These are phyloP conservation scores for Candida namnaoensis DNA, from an alignment of 805 yeast genomes.

Conservation along the genomic window DNA sequence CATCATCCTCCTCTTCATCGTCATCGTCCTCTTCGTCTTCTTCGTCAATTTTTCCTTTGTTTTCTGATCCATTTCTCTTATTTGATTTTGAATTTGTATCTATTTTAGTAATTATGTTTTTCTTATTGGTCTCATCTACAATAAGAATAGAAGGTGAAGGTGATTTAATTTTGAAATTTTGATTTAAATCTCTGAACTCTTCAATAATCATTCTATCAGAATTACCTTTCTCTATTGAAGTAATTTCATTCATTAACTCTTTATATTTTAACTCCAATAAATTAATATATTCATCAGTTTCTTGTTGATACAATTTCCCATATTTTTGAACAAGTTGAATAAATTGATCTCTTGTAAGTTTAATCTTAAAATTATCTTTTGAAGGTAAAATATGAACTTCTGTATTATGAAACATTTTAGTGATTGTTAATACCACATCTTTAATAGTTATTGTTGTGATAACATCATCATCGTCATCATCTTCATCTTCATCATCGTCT, in stretches of 20 bases:
- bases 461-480: not conserved
- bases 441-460: slow-evolving; percentile 6
- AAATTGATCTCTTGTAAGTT: slow-evolving; percentile 10
- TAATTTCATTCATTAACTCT: slow-evolving; percentile 7
- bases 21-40: too few species aligned
- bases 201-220: slow-evolving; percentile 9
- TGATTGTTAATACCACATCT: slow-evolving; percentile 17
- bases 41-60: too few species aligned
- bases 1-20: too few species aligned
- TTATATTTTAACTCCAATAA: slow-evolving; percentile 8
- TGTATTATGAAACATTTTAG: slow-evolving; percentile 11
- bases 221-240: slow-evolving; percentile 12
- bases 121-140: too few species aligned
- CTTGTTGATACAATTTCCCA: slow-evolving; percentile 5
- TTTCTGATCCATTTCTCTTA: too few species aligned
- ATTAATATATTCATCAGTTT: slow-evolving; percentile 3
- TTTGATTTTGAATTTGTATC: too few species aligned
- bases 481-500: not conserved
- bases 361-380: slow-evolving; percentile 14
- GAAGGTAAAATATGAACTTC: slow-evolving; percentile 14
- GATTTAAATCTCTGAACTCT: slow-evolving; percentile 4
- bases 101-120: too few species aligned
- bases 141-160: not conserved
- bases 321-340: slow-evolving; percentile 6
- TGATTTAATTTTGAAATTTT: not conserved